Conservation (phyloP, 108 stramenopile species). For the Chaetoceros tenuissimus region DNA sequence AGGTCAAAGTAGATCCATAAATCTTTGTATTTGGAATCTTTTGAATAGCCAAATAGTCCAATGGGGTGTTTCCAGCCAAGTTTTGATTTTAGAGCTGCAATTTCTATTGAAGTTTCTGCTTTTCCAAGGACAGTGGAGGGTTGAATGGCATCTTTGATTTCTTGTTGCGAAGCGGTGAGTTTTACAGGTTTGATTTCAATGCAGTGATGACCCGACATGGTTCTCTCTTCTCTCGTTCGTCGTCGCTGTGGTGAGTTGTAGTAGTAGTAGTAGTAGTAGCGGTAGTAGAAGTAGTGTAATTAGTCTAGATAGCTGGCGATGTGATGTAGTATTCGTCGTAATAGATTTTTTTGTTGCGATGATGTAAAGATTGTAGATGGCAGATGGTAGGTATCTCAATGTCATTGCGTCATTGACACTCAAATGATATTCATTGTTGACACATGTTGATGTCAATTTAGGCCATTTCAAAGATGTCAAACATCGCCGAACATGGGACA, state of each 20-base stretch:
- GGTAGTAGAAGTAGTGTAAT: too few species aligned
- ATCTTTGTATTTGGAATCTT: slow-evolving; percentile 10
- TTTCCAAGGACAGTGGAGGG: too few species aligned
- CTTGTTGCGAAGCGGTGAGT: neutral
- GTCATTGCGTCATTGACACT: too few species aligned
- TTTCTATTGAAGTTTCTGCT: slow-evolving; percentile 1
- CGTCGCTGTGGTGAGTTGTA: neutral
- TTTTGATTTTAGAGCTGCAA: slow-evolving; percentile 1
- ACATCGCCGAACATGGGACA: too few species aligned
- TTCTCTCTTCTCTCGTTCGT: neutral
- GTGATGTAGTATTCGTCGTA: too few species aligned
- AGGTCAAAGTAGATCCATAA: slow-evolving; percentile 9
- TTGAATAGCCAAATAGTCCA: slow-evolving; percentile 10
- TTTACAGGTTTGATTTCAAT: neutral
- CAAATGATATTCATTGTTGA: too few species aligned
- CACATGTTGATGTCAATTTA: too few species aligned
- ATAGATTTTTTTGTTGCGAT: too few species aligned
- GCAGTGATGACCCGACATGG: slow-evolving; percentile 1
- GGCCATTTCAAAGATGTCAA: too few species aligned
- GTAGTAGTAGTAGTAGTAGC: neutral
- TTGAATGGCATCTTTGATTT: neutral
- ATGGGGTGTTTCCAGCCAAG: slow-evolving; percentile 9
- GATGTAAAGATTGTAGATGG: too few species aligned
- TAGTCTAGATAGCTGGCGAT: too few species aligned
- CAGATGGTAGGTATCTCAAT: too few species aligned